Conservation (phyloP, 106 monocot species). For the Allium fistulosum region DNA sequence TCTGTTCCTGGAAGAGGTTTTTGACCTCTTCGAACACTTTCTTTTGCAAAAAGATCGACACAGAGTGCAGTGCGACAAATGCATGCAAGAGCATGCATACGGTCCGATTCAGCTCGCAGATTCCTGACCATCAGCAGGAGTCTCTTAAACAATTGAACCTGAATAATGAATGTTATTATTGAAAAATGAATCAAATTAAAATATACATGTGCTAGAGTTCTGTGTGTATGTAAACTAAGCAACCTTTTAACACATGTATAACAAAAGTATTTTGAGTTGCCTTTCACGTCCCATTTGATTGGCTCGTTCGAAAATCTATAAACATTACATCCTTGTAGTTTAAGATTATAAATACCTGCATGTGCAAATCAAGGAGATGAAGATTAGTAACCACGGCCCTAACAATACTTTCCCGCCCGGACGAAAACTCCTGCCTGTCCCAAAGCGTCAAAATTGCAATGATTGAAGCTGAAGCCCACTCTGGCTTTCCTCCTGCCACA, state of each 20-base stretch:
- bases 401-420: conserved; percentile 89
- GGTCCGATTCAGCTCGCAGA: conserved; percentile 93
- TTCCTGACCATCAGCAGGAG: conserved; percentile 96
- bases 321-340: no score
- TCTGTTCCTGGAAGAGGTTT: conserved; percentile 97
- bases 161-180: conserved; percentile 6
- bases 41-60: conserved; percentile 99
- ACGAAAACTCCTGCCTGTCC: conserved; percentile 96
- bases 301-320: no score
- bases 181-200: not conserved
- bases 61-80: conserved; percentile 97
- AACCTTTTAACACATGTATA: not conserved
- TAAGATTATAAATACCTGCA: conserved; percentile 54
- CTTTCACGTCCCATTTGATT: no score
- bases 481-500: conserved; percentile 96
- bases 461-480: conserved; percentile 95
- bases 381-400: conserved; percentile 90
- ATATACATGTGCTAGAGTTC: not conserved
- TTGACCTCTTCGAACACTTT: conserved; percentile 94
- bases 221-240: not conserved
- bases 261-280: no score
- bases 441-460: conserved; percentile 90
- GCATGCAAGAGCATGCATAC: conserved; percentile 98
- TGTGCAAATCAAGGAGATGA: conserved; percentile 91
- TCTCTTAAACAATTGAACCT: conserved; percentile 95